Evolutionary conservation across 108 stramenopile genomes (phyloP).

Genomic region (Fragilariopsis cylindrus): DNA sequence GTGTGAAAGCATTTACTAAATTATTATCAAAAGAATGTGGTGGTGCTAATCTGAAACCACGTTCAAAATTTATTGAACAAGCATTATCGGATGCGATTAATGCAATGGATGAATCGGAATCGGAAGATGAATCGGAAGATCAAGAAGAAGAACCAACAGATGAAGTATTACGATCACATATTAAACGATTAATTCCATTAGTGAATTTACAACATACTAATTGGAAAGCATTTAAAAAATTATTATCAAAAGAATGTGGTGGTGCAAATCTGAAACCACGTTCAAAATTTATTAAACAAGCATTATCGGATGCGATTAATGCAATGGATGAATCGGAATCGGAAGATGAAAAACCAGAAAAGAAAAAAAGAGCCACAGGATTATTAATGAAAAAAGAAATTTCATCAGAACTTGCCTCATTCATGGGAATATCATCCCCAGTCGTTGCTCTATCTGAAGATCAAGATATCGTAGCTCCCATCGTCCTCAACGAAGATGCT

Average conservation of each 20-base stretch:
- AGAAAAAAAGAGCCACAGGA: conserved; percentile 47
- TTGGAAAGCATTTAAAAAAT: conserved; percentile 72
- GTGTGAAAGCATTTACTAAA: conserved; percentile 73
- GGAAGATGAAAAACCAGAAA: conserved; percentile 47
- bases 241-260: conserved; percentile 59
- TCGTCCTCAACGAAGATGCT: no score
- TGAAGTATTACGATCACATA: conserved; percentile 29
- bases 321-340: conserved; percentile 35
- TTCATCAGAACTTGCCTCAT: conserved; percentile 50
- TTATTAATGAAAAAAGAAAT: conserved; percentile 73
- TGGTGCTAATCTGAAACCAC: conserved; percentile 50
- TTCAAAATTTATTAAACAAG: conserved; percentile 66
- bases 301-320: conserved; percentile 67
- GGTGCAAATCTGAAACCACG: conserved; percentile 52
- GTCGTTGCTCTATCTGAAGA: no score
- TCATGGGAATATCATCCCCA: conserved; percentile 44
- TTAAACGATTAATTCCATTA: conserved; percentile 56
- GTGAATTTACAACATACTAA: conserved; percentile 75
- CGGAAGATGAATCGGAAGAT: conserved; percentile 25
- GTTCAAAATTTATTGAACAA: conserved; percentile 65
- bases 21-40: conserved; percentile 60
- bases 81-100: conserved; percentile 66
- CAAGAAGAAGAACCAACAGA: conserved; percentile 44
- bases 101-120: conserved; percentile 34
- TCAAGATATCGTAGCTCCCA: no score